Conservation (phyloP, 106 monocot species). For the Acorus gramineus region DNA sequence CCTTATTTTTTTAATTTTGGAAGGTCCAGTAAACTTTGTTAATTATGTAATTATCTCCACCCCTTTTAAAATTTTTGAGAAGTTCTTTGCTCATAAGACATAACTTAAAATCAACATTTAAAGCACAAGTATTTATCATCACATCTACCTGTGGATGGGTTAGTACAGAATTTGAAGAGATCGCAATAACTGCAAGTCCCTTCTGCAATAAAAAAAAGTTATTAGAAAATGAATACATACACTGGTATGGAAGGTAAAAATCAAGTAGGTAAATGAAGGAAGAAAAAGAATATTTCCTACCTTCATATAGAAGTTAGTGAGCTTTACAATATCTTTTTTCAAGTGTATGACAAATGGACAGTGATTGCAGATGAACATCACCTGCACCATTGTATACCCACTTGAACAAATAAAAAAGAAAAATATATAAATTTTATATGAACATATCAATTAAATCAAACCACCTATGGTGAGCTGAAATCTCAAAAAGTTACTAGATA, state of each 20-base stretch:
- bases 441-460: neutral
- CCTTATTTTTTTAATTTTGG: too few species aligned
- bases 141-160: constrained; percentile 78
- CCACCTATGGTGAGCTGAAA: neutral
- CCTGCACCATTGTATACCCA: constrained; percentile 41
- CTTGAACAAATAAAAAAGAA: neutral
- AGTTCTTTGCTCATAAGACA: too few species aligned
- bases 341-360: constrained; percentile 93
- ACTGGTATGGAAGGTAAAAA: neutral
- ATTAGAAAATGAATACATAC: neutral
- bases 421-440: neutral
- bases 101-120: too few species aligned
- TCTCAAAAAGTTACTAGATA: too few species aligned
- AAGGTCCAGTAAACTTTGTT: too few species aligned
- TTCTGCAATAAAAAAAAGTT: constrained; percentile 45
- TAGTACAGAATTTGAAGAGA: constrained; percentile 72
- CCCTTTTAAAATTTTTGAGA: too few species aligned
- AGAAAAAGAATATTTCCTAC: constrained; percentile 19
- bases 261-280: neutral
- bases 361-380: constrained; percentile 98
- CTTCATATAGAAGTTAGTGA: constrained; percentile 73
- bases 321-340: constrained; percentile 80
- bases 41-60: too few species aligned
- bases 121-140: too few species aligned
- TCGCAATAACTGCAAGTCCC: constrained; percentile 77